Conservation (phyloP, 345 rosid genomes). For the Citrus reticulata region DNA sequence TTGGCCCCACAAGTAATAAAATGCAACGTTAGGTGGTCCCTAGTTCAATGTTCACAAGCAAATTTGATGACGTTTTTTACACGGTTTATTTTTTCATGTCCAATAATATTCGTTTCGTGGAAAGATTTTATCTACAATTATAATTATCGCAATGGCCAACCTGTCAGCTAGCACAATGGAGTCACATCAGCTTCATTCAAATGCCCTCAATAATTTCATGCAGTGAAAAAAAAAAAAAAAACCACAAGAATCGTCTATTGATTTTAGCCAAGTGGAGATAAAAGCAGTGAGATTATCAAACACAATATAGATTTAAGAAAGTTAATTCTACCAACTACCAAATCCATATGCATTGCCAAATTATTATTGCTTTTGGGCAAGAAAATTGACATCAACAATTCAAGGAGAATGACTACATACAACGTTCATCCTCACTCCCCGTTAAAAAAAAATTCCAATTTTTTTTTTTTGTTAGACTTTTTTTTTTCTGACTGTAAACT, state of each 20-base stretch:
- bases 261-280: background rate
- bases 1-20: background rate
- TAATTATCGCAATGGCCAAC: constrained; percentile 21
- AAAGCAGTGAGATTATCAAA: background rate
- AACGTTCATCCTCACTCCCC: no score
- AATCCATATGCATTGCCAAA: no score
- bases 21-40: constrained; percentile 18
- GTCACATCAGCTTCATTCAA: constrained; percentile 15
- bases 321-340: background rate
- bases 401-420: no score
- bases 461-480: no score
- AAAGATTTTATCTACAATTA: background rate
- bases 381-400: no score
- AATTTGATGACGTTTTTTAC: background rate
- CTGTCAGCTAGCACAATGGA: constrained; percentile 16
- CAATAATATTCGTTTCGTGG: background rate
- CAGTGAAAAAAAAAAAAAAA: background rate
- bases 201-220: background rate
- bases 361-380: no score
- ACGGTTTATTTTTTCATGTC: background rate
- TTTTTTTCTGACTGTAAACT: no score
- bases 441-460: no score
- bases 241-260: no score
- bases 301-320: background rate
- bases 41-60: background rate